Evolutionary conservation across 1,284 basidiomycete genomes (phyloP).

Genomic region (Fomitopsis pinicola): DNA sequence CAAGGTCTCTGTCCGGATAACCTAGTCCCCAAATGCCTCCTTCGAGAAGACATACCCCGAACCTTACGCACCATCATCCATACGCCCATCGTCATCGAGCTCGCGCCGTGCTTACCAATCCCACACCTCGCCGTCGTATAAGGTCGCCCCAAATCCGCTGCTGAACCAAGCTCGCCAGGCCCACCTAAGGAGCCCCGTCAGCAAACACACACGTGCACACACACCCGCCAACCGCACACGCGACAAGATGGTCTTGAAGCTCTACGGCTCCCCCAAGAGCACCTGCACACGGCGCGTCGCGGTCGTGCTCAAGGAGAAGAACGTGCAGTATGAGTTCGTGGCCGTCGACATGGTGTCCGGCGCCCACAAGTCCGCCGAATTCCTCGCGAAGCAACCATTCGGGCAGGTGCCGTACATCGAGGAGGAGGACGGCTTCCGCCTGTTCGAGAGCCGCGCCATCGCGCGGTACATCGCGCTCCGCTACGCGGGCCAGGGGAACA

Average conservation of each 20-base stretch:
- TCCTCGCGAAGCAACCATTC: constrained; percentile 52
- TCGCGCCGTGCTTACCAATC: not conserved
- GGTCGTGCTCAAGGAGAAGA: constrained; percentile 44
- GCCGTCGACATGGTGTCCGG: constrained; percentile 36
- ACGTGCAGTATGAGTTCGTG: constrained; percentile 45
- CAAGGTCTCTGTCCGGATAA: too few relatives aligned
- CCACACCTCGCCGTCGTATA: not conserved
- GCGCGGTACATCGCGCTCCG: constrained; percentile 43
- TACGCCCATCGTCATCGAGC: not conserved
- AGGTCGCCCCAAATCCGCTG: not conserved
- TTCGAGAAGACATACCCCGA: not conserved
- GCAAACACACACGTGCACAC: not conserved
- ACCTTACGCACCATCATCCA: too few relatives aligned
- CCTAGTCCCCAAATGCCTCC: not conserved
- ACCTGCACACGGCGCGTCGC: constrained; percentile 46
- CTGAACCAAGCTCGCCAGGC: not conserved
- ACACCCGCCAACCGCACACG: not conserved
- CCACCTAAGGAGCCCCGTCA: not conserved
- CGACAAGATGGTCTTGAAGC: constrained; percentile 43
- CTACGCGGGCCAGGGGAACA: constrained; percentile 33
- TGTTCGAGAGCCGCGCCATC: constrained; percentile 54
- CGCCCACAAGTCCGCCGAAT: constrained; percentile 47
- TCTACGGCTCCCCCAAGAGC: constrained; percentile 39
- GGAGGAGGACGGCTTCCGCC: constrained; percentile 42
- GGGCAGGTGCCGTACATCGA: constrained; percentile 64